Base-by-base conservation (phyloP, 352 stramenopile species). In the Elongisporangium prolatum region DNA sequence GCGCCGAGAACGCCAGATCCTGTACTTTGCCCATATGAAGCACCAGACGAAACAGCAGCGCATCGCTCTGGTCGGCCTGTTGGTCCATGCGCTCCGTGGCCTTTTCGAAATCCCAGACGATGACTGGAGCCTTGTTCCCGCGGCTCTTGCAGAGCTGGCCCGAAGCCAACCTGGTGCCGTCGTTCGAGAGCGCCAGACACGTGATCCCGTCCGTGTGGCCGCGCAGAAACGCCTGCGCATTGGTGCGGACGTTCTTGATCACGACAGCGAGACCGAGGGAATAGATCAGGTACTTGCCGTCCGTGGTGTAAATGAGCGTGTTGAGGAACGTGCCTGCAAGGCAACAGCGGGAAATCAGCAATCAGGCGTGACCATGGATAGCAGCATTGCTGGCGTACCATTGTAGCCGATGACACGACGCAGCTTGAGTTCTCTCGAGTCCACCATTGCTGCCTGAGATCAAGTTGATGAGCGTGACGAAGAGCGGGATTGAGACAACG, bases 11-110 rank as follows among this genome's bases (percentile, higher is more conserved):
- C 8, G 92, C 77, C 55, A 98, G 65, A 51, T 86, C 82, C 67
- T 98, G 92, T 21, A 99, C 95, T 57, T 88, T 94, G 47, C 91
- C 95, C 78, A 98, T 95, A 75, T 99, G 96, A 52, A 98, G 87
- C 50, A 89, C 84, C n/a, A 99, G 84, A 44, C 92, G 76, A 60
- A 97, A 93, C 34, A 98, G 52, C 34, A 97, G 70, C 48, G 89
- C 76, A 21, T 88, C 86, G 57, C 72, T 80, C 17, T 87, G 70
- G 50, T 91, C 78, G 48, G 75, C 83, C 47, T 77, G 82, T n/a
- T 80, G 62, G 48, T 69, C 65, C 63, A 91, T 84, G 38, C 80
- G 64, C 18, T 73, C 64, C 4, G 92, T 95, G 9, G 93, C 93
- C 50, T 82, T 80, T 9, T 80, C 72, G 0, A 98, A 74, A 67